A percentile compares a stretch with the other conserved stretches of the same genome.
phyloP scores from a whole-genome alignment of 1,284 basidiomycete species.

The Ceratobasidium sp. region DNA sequence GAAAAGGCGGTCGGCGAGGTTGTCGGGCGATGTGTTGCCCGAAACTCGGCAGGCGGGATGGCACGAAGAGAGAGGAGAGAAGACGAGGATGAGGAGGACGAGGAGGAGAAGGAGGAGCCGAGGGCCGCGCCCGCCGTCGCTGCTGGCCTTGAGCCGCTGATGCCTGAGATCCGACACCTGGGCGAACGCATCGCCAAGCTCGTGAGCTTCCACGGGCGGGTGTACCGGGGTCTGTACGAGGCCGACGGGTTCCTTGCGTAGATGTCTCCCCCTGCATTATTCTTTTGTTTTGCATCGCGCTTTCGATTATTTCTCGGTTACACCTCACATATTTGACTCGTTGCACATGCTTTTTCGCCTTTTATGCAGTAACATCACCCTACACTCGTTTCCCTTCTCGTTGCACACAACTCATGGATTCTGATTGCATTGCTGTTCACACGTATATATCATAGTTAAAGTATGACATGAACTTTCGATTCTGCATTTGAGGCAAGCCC shows the following conservation, averaged over 20 bases:
- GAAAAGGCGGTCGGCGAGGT: conserved; percentile 68
- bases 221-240: conserved; percentile 76
- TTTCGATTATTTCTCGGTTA: neutral
- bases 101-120: conserved; percentile 28
- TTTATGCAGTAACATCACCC: conserved; percentile 7
- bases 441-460: conserved; percentile 31
- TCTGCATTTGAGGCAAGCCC: neutral
- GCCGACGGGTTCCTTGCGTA: conserved; percentile 61
- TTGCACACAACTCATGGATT: conserved; percentile 10
- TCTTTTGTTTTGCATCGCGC: conserved; percentile 6
- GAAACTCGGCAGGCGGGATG: conserved; percentile 40
- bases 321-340: conserved; percentile 2
- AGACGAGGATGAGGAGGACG: conserved; percentile 15
- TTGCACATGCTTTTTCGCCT: neutral
- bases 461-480: conserved; percentile 15
- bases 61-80: conserved; percentile 3
- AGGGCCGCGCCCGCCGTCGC: conserved; percentile 50
- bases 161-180: conserved; percentile 69
- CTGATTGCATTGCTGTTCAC: conserved; percentile 16
- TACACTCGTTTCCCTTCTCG: neutral
- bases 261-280: too few species aligned
- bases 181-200: conserved; percentile 72
- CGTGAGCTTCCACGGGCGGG: conserved; percentile 72
- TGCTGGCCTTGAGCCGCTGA: conserved; percentile 71
- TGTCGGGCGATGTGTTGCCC: conserved; percentile 61